These are phyloP conservation scores for Chamaecrista fasciculata DNA, from an alignment of 306 rosid species.

Conservation along the genomic window DNA sequence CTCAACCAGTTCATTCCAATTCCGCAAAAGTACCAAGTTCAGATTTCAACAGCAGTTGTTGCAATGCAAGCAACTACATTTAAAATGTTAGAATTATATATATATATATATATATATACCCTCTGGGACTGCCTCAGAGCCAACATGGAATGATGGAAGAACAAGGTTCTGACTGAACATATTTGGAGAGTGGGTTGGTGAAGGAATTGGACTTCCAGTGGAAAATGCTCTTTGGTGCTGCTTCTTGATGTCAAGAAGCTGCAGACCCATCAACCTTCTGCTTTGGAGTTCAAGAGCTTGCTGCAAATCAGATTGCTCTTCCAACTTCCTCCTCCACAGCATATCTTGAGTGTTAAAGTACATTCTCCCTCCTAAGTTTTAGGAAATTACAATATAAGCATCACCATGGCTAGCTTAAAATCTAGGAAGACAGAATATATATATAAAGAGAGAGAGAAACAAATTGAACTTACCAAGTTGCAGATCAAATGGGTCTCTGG, in stretches of 20 bases:
- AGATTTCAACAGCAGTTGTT: neutral
- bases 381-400: neutral
- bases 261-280: conserved; percentile 76
- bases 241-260: conserved; percentile 87
- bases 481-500: conserved; percentile 77
- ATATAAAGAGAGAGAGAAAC: too few relatives aligned
- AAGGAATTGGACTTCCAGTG: conserved; percentile 64
- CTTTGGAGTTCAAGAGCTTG: conserved; percentile 89
- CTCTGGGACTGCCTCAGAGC: conserved; percentile 45
- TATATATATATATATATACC: conserved; percentile 34
- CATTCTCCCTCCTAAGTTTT: conserved; percentile 66
- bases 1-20: conserved; percentile 24
- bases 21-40: neutral
- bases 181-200: conserved; percentile 69
- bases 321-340: conserved; percentile 87
- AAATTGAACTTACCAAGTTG: conserved; percentile 63
- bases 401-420: neutral
- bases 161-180: conserved; percentile 50
- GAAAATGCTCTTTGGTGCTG: conserved; percentile 74
- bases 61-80: conserved; percentile 3
- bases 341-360: conserved; percentile 75
- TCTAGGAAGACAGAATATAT: neutral
- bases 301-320: conserved; percentile 86
- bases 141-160: conserved; percentile 45
- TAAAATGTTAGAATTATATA: conserved; percentile 3